Evolutionary conservation across 2,329 filamentous ascomycete genomes (phyloP).

Genomic region (Didymella keratinophila): DNA sequence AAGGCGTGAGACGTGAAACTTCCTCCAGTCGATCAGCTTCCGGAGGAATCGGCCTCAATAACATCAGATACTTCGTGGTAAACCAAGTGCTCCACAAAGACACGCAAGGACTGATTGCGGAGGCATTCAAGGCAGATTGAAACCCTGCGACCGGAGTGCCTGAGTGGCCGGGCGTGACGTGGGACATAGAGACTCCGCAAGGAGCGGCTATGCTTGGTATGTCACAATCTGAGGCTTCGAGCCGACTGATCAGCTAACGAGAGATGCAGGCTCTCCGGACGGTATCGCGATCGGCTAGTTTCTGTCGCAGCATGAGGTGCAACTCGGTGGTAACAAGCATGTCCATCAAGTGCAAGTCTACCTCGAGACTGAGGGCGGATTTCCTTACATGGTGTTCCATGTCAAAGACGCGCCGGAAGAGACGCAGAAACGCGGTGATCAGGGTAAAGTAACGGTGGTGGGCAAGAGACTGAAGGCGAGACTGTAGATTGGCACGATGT

Average conservation of each 20-base stretch:
- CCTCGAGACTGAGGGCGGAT: neutral
- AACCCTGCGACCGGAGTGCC: neutral
- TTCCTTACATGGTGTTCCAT: neutral
- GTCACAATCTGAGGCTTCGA: neutral
- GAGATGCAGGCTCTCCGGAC: conserved; percentile 15
- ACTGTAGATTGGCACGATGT: neutral
- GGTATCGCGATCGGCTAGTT: conserved; percentile 15
- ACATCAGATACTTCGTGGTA: neutral
- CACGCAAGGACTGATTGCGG: neutral
- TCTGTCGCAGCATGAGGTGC: conserved; percentile 18
- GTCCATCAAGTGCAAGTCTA: conserved; percentile 4
- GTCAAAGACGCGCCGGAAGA: neutral
- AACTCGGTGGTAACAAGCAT: conserved; percentile 18
- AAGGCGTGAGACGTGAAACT: neutral
- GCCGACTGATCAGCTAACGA: neutral
- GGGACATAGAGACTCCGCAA: neutral
- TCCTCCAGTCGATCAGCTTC: neutral
- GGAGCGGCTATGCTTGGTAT: conserved; percentile 5
- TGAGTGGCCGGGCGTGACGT: conserved; percentile 3
- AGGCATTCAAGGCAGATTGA: neutral
- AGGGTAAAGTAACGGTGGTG: neutral
- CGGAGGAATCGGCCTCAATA: neutral
- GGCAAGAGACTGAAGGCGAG: neutral
- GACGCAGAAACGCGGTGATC: neutral
- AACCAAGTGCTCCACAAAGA: neutral